Percentiles rank a stretch among this genome's conserved stretches.
Evolutionary conservation across 1,139 yeast species (phyloP).

Genomic region (Sugiyamaella pinicola): DNA sequence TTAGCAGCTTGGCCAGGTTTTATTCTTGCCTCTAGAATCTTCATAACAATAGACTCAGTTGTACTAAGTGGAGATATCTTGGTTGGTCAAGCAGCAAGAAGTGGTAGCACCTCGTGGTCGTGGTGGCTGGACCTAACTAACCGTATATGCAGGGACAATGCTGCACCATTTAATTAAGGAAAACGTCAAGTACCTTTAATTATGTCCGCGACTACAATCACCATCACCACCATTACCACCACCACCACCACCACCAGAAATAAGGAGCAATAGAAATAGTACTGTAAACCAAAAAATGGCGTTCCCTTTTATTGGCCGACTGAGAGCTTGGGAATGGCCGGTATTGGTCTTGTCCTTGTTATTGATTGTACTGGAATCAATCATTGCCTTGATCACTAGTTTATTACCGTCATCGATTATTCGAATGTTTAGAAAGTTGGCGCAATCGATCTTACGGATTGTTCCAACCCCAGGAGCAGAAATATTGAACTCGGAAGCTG

Average conservation of each 20-base stretch:
- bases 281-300: constrained; percentile 1
- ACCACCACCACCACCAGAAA: too few relatives aligned
- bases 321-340: constrained; percentile 39
- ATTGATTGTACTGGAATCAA: constrained; percentile 39
- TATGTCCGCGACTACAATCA: too few relatives aligned
- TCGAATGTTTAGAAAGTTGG: constrained; percentile 32
- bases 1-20: too few relatives aligned
- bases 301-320: constrained; percentile 38
- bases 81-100: too few relatives aligned
- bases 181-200: neutral
- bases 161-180: neutral
- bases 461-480: constrained; percentile 27
- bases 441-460: constrained; percentile 27
- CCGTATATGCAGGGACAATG: constrained; percentile 15
- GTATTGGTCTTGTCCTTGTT: constrained; percentile 38
- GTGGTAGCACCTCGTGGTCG: too few relatives aligned
- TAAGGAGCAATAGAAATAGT: too few relatives aligned
- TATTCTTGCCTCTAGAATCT: too few relatives aligned
- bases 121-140: constrained; percentile 1
- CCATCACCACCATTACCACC: too few relatives aligned
- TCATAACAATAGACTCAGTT: neutral
- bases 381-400: constrained; percentile 39
- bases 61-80: neutral
- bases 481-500: constrained; percentile 30
- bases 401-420: constrained; percentile 40